Evolutionary conservation across 169 alveolate genomes (phyloP).

Genomic region (Toxoplasma gondii): DNA sequence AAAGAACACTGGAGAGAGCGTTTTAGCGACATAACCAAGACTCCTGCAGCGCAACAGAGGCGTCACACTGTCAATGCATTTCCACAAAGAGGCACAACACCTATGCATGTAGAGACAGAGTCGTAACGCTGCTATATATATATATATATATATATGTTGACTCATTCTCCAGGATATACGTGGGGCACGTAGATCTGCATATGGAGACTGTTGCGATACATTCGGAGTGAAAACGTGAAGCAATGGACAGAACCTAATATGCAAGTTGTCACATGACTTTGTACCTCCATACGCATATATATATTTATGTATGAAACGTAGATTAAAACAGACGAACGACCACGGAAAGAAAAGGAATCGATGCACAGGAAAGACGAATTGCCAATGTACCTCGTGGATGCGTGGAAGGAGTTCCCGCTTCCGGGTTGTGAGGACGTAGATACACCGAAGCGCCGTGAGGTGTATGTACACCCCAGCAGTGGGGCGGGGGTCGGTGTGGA

Average conservation of each 20-base stretch:
- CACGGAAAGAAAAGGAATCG: too few species aligned
- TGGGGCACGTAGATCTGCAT: too few species aligned
- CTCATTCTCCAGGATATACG: background rate
- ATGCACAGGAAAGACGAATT: too few species aligned
- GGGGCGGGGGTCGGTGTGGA: slow-evolving; percentile 19
- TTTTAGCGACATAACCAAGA: too few species aligned
- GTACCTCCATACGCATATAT: too few species aligned
- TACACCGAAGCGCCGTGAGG: slow-evolving; percentile 31
- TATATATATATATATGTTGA: slow-evolving; percentile 1
- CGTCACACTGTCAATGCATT: background rate
- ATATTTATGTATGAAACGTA: too few species aligned
- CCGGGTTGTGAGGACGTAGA: slow-evolving; percentile 48
- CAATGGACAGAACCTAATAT: too few species aligned
- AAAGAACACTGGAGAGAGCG: too few species aligned
- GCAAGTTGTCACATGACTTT: too few species aligned
- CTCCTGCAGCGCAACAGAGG: background rate
- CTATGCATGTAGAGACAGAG: background rate
- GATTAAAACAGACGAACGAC: too few species aligned
- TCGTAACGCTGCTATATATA: background rate
- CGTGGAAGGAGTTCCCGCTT: slow-evolving; percentile 47
- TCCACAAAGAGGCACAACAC: background rate
- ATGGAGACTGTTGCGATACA: too few species aligned
- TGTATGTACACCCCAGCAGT: slow-evolving; percentile 38
- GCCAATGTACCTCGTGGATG: slow-evolving; percentile 37
- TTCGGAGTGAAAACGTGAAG: too few species aligned